These are phyloP conservation scores for Ogataea ramenticola DNA, from an alignment of 805 yeast genomes.

Conservation along the genomic window DNA sequence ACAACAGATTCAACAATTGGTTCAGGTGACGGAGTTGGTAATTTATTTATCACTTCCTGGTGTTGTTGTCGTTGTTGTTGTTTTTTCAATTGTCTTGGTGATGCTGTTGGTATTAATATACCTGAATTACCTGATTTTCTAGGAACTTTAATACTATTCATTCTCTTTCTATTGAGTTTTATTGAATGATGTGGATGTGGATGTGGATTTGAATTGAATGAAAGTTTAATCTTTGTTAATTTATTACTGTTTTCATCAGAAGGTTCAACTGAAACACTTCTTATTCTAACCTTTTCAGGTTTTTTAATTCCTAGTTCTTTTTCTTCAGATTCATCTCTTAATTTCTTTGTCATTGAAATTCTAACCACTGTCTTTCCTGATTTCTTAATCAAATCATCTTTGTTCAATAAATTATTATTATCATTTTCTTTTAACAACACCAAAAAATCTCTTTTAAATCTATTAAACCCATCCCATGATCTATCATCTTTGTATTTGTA, in stretches of 20 bases:
- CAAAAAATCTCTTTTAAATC: slow-evolving; percentile 16
- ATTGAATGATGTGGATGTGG: background rate
- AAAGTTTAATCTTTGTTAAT: background rate
- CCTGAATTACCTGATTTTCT: background rate
- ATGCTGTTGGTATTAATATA: background rate
- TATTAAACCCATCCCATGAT: slow-evolving; percentile 15
- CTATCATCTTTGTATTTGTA: slow-evolving; percentile 9
- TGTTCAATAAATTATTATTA: background rate
- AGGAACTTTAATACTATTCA: background rate
- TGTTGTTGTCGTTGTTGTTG: background rate
- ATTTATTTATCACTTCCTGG: background rate
- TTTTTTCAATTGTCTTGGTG: background rate
- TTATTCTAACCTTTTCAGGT: background rate
- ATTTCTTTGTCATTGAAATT: background rate
- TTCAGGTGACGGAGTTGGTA: background rate
- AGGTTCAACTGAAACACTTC: background rate
- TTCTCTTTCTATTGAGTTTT: background rate
- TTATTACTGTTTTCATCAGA: background rate
- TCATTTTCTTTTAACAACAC: background rate
- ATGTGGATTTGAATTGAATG: background rate
- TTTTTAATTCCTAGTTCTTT: background rate
- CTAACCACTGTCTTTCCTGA: background rate
- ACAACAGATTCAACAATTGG: background rate
- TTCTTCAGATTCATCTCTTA: background rate
- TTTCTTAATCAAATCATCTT: background rate